A percentile compares a stretch with the other conserved stretches of the same genome.
These are phyloP conservation scores for Cymbidium sinense DNA, from an alignment of 106 monocot genomes.

Conservation along the genomic window DNA sequence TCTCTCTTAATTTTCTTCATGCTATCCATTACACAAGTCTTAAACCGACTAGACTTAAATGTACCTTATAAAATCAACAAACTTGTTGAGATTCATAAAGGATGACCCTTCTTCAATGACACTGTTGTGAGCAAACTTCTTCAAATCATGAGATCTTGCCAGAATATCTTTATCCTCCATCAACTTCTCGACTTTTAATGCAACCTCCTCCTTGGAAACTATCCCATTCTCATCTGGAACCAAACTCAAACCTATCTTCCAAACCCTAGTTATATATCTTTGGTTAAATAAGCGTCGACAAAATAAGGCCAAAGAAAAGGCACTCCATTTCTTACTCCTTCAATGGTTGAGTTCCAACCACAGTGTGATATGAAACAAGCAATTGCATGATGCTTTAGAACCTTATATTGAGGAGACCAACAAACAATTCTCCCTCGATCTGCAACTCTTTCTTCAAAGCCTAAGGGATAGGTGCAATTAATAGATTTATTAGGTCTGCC, in stretches of 20 bases:
- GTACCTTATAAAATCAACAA: not conserved
- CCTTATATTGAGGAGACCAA: constrained; percentile 36
- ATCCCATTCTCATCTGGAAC: not conserved
- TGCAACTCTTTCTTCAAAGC: constrained; percentile 7
- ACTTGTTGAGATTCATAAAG: not conserved
- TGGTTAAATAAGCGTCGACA: constrained; percentile 26
- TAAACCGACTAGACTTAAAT: too few relatives aligned
- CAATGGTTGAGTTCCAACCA: constrained; percentile 33
- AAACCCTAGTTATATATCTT: constrained; percentile 28
- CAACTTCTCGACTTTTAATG: not conserved
- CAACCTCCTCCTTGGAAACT: not conserved
- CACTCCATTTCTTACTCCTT: constrained; percentile 26
- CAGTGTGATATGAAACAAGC: constrained; percentile 30
- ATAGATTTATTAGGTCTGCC: constrained; percentile 2
- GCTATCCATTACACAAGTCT: too few relatives aligned
- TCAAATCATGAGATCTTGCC: not conserved
- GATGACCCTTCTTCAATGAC: not conserved
- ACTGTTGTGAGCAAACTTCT: not conserved
- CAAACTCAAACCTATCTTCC: constrained; percentile 17
- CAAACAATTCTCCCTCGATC: constrained; percentile 16
- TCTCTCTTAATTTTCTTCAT: too few relatives aligned
- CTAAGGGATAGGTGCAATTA: constrained; percentile 12
- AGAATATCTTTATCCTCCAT: not conserved
- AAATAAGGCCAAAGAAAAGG: constrained; percentile 34
- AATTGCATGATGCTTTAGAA: constrained; percentile 21